These are phyloP conservation scores for Anisogramma anomala DNA, from an alignment of 2,329 filamentous ascomycete species.

Conservation along the genomic window DNA sequence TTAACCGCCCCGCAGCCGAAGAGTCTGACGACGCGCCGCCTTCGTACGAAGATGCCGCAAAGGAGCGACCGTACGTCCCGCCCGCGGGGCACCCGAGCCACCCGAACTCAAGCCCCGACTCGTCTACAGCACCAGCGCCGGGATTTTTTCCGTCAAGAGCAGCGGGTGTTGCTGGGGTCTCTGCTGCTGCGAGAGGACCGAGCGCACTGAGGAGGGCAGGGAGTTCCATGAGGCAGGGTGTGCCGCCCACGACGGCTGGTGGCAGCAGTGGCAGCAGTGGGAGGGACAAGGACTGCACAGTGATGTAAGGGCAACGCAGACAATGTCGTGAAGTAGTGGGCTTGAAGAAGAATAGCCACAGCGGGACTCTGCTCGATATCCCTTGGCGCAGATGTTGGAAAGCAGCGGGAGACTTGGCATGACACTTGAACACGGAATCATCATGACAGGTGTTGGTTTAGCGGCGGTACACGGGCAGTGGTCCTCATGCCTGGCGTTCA, in stretches of 20 bases:
- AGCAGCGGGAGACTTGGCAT: too few relatives aligned
- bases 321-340: too few relatives aligned
- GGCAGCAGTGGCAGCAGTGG: slow-evolving; percentile 14
- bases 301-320: slow-evolving; percentile 29
- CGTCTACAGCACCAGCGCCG: slow-evolving; percentile 12
- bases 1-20: slow-evolving; percentile 27
- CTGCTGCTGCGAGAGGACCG: neutral
- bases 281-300: slow-evolving; percentile 30
- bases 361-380: too few relatives aligned
- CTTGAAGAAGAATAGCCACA: neutral
- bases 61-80: slow-evolving; percentile 39
- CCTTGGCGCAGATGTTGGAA: neutral
- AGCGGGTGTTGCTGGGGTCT: slow-evolving; percentile 14
- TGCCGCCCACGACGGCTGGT: slow-evolving; percentile 19
- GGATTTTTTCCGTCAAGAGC: slow-evolving; percentile 15
- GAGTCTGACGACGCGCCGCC: slow-evolving; percentile 41
- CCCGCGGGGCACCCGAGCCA: slow-evolving; percentile 40
- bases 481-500: too few relatives aligned
- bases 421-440: too few relatives aligned
- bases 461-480: too few relatives aligned
- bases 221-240: slow-evolving; percentile 16
- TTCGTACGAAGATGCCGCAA: slow-evolving; percentile 46
- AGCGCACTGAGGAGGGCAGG: neutral
- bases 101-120: slow-evolving; percentile 28
- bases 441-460: too few relatives aligned